Base-by-base conservation (phyloP, 148 eudicot species). In the Fagopyrum homotropicum region DNA sequence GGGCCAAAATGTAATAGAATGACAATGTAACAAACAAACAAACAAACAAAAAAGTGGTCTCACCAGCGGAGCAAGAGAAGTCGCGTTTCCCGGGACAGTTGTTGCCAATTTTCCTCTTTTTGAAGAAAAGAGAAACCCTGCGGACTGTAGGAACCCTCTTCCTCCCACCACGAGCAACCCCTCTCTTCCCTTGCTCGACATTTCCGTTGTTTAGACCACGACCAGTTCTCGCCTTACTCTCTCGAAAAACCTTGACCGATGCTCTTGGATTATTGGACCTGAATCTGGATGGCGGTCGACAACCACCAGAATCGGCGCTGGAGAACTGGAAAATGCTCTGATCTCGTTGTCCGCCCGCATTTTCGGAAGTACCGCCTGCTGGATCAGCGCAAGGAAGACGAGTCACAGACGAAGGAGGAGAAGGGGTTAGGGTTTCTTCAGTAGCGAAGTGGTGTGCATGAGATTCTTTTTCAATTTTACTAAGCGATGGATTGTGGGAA, bases 61-160 rank as follows among this genome's bases (percentile, higher is more conserved):
- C 69, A 91, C 97, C 97, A 82, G 89, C 87, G 72, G 91, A 82
- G 75, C 82, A 80, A 77, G 81, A 78, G 15, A 86, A 83, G n/a
- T 82, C 85, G 73, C 86, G 80, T 59, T 85, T 85, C 5, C 79
- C 90, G 55, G 75, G 35, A 7, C 78, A 79, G 77, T 51, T 44
- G 74, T 76, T 87, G 43, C 84, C 73, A 74, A 81, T 82, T 73
- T 83, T 83, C 72, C 96, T 89, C 89, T 84, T 91, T 82, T 87
- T 91, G 75, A 84, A 82, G 78, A 88, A 84, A 80, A 89, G 76
- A 12, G 69, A 68, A 19, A 87, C 78, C 76, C 68, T 61, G 14
- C 68, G 68, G 30, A 61, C 43, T 9, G 15, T 61, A 61, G 68
- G 44, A 61, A 61, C 44, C 68, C 68, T 61, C 68, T 61, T 61